Percentiles rank a stretch among this genome's conserved stretches.
Conservation (phyloP, 2,329 filamentous ascomycete species). For the Fusarium sarcochroum region DNA sequence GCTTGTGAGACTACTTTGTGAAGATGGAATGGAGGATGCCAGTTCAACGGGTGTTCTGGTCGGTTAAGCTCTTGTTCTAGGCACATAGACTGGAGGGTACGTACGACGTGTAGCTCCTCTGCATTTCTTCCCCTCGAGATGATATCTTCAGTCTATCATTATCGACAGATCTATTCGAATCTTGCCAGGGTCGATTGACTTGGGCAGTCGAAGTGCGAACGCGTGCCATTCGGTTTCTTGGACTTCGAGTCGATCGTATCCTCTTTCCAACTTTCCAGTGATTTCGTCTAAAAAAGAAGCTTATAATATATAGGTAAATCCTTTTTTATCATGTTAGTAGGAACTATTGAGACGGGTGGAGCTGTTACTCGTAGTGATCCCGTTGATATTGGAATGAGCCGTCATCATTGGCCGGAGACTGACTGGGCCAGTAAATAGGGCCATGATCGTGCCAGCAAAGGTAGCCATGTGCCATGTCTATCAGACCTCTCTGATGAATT, state of each 20-base stretch:
- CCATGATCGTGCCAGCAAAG: slow-evolving; percentile 9
- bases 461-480: slow-evolving; percentile 23
- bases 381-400: neutral
- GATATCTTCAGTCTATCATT: neutral
- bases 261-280: rapidly evolving
- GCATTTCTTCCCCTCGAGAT: no score
- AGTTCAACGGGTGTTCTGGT: neutral
- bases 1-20: neutral
- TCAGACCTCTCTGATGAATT: neutral
- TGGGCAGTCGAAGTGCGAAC: neutral
- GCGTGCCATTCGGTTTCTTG: neutral
- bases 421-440: neutral
- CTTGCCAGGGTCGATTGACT: no score
- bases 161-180: rapidly evolving
- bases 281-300: slow-evolving; percentile 6
- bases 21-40: rapidly evolving
- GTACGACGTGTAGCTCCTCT: rapidly evolving
- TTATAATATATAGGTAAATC: slow-evolving; percentile 9
- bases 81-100: rapidly evolving
- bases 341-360: rapidly evolving
- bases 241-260: neutral
- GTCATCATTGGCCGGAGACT: neutral
- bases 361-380: slow-evolving; percentile 4
- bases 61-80: neutral
- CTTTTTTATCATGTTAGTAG: neutral